phyloP scores from a whole-genome alignment of 768 basidiomycete species.

The Tulasnella sp. region DNA sequence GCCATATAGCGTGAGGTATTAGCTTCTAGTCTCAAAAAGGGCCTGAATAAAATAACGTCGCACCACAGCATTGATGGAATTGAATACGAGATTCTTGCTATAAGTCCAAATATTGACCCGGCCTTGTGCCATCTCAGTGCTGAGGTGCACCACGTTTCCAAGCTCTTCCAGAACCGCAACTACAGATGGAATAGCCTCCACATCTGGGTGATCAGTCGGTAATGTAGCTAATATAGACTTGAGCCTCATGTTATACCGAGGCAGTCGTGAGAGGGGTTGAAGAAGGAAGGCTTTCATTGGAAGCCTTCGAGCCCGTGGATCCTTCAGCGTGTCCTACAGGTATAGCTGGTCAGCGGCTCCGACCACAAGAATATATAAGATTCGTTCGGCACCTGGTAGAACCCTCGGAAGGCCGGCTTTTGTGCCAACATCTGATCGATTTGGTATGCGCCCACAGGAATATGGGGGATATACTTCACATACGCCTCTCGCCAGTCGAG shows the following conservation, averaged over 20 bases:
- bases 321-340: conserved; percentile 30
- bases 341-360: not conserved
- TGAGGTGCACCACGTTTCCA: conserved; percentile 79
- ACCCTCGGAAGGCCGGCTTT: conserved; percentile 68
- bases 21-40: no score
- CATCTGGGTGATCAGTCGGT: conserved; percentile 62
- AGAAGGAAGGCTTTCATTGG: conserved; percentile 92
- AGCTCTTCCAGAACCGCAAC: conserved; percentile 78
- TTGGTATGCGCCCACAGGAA: conserved; percentile 79
- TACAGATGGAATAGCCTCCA: conserved; percentile 70
- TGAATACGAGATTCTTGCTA: conserved; percentile 68
- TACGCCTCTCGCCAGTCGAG: conserved; percentile 89
- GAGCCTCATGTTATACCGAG: conserved; percentile 83
- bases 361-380: conserved; percentile 21
- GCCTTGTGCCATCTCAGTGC: conserved; percentile 71
- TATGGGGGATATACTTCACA: conserved; percentile 83
- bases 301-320: conserved; percentile 66
- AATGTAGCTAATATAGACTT: conserved; percentile 71
- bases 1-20: not conserved
- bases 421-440: conserved; percentile 81
- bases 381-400: conserved; percentile 69
- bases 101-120: conserved; percentile 88
- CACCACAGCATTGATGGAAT: conserved; percentile 60
- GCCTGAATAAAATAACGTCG: conserved; percentile 19
- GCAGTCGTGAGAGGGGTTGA: conserved; percentile 77